A percentile compares a stretch with the other conserved stretches of the same genome.
These are phyloP conservation scores for Debaryomycetaceae sp. DNA, from an alignment of 1,139 yeast genomes.

Conservation along the genomic window DNA sequence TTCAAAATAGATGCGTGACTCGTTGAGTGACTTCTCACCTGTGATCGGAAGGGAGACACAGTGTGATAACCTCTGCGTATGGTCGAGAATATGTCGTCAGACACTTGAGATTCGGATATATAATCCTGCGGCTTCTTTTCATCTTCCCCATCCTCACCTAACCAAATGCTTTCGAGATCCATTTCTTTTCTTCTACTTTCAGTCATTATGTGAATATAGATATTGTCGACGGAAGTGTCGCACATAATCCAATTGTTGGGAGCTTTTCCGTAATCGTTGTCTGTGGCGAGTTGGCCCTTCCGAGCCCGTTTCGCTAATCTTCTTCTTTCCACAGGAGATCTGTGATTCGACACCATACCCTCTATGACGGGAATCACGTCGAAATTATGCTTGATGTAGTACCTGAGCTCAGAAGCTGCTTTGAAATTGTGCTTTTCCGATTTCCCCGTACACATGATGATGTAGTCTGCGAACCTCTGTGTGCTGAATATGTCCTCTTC, in stretches of 20 bases:
- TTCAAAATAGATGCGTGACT: constrained; percentile 1
- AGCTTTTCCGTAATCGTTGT: constrained; percentile 52
- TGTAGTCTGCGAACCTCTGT: constrained; percentile 40
- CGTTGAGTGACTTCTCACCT: constrained; percentile 5
- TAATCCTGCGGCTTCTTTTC: constrained; percentile 8
- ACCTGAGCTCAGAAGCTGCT: constrained; percentile 59
- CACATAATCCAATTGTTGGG: constrained; percentile 81
- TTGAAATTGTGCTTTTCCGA: constrained; percentile 72
- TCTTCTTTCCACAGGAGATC: constrained; percentile 56
- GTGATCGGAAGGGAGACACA: constrained; percentile 12
- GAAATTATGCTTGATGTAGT: constrained; percentile 31
- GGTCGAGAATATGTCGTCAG: constrained; percentile 50
- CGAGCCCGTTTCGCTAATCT: constrained; percentile 59
- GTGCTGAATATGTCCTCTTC: constrained; percentile 38
- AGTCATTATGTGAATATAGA: constrained; percentile 72
- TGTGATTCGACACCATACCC: constrained; percentile 65
- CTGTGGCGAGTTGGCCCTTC: constrained; percentile 53
- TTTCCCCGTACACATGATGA: constrained; percentile 75
- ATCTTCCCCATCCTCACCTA: constrained; percentile 39
- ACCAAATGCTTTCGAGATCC: constrained; percentile 70
- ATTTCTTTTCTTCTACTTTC: constrained; percentile 62
- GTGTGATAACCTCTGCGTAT: constrained; percentile 43
- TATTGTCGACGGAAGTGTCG: constrained; percentile 59
- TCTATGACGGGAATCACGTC: constrained; percentile 53
- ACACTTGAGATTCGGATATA: constrained; percentile 6